phyloP scores from a whole-genome alignment of 257 asterid genomes.

The Nicotiana knightiana region DNA sequence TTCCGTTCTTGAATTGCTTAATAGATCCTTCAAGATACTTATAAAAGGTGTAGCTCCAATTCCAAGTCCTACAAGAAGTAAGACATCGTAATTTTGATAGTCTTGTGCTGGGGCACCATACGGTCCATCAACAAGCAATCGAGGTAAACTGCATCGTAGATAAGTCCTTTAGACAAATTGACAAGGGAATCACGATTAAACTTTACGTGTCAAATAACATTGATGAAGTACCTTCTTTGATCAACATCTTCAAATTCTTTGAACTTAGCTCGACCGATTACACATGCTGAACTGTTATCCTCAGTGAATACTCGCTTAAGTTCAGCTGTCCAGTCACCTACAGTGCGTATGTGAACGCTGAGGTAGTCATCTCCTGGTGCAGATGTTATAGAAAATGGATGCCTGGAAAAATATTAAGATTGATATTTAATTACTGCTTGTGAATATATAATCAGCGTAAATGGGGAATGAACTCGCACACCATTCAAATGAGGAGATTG shows the following conservation, averaged over 20 bases:
- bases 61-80: constrained; percentile 88
- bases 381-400: constrained; percentile 94
- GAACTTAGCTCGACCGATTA: constrained; percentile 56
- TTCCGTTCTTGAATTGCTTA: constrained; percentile 61
- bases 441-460: neutral
- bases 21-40: constrained; percentile 78
- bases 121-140: constrained; percentile 84
- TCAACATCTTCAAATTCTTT: constrained; percentile 42
- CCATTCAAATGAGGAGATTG: constrained; percentile 89
- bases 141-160: constrained; percentile 49
- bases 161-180: neutral
- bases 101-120: constrained; percentile 98
- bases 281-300: constrained; percentile 35
- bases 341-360: constrained; percentile 84
- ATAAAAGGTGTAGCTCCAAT: constrained; percentile 96
- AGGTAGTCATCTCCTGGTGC: constrained; percentile 88
- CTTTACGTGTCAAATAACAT: neutral
- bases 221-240: constrained; percentile 44
- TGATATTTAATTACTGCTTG: neutral
- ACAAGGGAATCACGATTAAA: neutral
- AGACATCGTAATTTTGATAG: constrained; percentile 71
- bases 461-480: constrained; percentile 9
- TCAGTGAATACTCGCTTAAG: constrained; percentile 65
- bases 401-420: constrained; percentile 41
- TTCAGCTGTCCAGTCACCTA: constrained; percentile 56